Evolutionary conservation across 768 basidiomycete species (phyloP).

Genomic region (Xanthoconium purpureum): DNA sequence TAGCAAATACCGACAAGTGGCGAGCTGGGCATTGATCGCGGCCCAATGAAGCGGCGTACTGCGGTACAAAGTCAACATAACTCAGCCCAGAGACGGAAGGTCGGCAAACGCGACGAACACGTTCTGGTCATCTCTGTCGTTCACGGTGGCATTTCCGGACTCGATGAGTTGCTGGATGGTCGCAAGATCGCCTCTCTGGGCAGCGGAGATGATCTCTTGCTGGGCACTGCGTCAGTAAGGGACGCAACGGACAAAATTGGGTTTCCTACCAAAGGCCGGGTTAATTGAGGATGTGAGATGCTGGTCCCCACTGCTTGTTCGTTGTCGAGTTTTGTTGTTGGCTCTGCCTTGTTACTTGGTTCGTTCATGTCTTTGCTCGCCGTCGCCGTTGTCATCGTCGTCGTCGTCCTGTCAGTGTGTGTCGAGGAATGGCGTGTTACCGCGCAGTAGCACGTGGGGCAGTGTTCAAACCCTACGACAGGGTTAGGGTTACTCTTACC

Average conservation of each 20-base stretch:
- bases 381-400: slow-evolving; percentile 15
- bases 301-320: slow-evolving; percentile 31
- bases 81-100: neutral
- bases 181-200: slow-evolving; percentile 81
- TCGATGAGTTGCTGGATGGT: slow-evolving; percentile 64
- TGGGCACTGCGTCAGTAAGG: neutral
- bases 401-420: slow-evolving; percentile 1
- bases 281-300: slow-evolving; percentile 21
- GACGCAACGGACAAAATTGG: neutral
- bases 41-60: slow-evolving; percentile 95
- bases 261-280: slow-evolving; percentile 21
- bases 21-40: slow-evolving; percentile 93
- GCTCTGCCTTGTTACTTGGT: slow-evolving; percentile 24
- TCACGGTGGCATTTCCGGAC: slow-evolving; percentile 65
- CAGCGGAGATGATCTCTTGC: slow-evolving; percentile 75
- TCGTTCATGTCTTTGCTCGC: slow-evolving; percentile 32
- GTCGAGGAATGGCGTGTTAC: slow-evolving; percentile 3
- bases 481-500: slow-evolving; percentile 29
- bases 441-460: slow-evolving; percentile 10
- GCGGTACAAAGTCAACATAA: slow-evolving; percentile 7
- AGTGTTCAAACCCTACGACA: slow-evolving; percentile 24
- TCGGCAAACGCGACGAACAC: slow-evolving; percentile 40
- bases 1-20: slow-evolving; percentile 80
- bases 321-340: slow-evolving; percentile 27
- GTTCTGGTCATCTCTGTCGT: slow-evolving; percentile 84